Base-by-base conservation (phyloP, 768 basidiomycete genomes). In the Mycena metata region DNA sequence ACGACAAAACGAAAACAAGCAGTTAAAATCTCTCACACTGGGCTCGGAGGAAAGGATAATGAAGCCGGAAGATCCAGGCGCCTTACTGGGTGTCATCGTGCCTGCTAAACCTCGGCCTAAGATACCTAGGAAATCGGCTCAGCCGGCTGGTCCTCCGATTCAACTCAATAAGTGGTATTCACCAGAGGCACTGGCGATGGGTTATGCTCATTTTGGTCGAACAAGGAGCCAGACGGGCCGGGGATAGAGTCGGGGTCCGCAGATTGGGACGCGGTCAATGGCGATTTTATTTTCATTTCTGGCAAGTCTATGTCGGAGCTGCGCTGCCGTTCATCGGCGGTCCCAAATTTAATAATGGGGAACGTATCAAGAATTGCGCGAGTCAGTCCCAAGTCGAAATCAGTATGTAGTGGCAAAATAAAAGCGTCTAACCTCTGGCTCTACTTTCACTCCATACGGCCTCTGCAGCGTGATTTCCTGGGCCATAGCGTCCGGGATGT, bases 301-400 rank as follows among this genome's bases (percentile, higher is more conserved):
- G 55, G 41, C 19, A 43, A 42, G 15, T 6, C 23, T 49, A 49
- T n/a, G 42, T 42, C 59, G 45, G 42, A 45, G 24, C 23, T 45
- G 55, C 33, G 52, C 33, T 74, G 75, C 16, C 69, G 68, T 71
- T 80, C 79, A 8, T 75, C 50, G 33, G 79, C 79, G 64, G 58
- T 72, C 26, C 89, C 89, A 73, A 96, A 99, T 77, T 96, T 95
- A 80, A 97, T 91, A 69, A 98, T 82, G 5, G 96, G 96, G 82
- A 99, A 99, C 4, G 96, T 98, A 72, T 99, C 96, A 61, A 99
- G 83, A 64, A 99, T 96, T 21, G 97, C 97, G 21, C 94, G 90
- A 2, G 94, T 93, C 57, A 99, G 84, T 9, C 96, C 96, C n/a
- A 17, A 30, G 42, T 17, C 10, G 19, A 26, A 45, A 30, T 30